phyloP scores from a whole-genome alignment of 2,329 filamentous ascomycete species.

The Coniochaeta ligniaria region DNA sequence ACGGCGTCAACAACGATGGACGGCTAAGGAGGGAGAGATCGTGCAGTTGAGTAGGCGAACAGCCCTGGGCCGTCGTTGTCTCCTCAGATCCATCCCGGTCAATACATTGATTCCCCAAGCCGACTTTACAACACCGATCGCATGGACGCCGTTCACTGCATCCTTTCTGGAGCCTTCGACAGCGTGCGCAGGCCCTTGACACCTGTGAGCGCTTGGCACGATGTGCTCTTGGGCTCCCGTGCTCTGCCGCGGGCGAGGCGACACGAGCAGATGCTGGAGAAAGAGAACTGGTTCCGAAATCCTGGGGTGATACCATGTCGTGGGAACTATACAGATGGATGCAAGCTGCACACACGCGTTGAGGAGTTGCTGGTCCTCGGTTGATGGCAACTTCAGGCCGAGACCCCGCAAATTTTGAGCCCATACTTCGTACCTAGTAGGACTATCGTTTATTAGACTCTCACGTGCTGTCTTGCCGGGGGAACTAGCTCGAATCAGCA shows the following conservation, averaged over 20 bases:
- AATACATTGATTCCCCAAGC: slow-evolving; percentile 29
- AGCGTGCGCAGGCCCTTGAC: slow-evolving; percentile 33
- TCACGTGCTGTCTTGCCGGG: neutral
- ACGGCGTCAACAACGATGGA: neutral
- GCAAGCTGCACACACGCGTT: neutral
- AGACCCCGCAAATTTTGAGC: neutral
- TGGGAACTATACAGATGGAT: neutral
- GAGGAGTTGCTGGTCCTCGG: neutral
- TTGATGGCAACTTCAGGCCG: neutral
- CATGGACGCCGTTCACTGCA: slow-evolving; percentile 38
- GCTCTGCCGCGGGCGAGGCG: neutral
- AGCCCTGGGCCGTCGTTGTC: neutral
- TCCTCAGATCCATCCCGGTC: neutral
- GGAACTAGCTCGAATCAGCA: too few relatives aligned
- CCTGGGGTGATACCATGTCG: neutral
- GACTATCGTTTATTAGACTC: neutral
- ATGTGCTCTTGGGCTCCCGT: neutral
- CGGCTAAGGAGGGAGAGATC: neutral
- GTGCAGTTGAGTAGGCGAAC: neutral
- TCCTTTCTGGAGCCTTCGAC: slow-evolving; percentile 32
- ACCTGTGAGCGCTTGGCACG: slow-evolving; percentile 30
- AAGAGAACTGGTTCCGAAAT: neutral
- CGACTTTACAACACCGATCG: slow-evolving; percentile 31
- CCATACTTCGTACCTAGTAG: neutral
- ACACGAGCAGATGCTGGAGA: neutral